Conservation (phyloP, 805 yeast genomes). For the Saccharomycopsis schoenii region DNA sequence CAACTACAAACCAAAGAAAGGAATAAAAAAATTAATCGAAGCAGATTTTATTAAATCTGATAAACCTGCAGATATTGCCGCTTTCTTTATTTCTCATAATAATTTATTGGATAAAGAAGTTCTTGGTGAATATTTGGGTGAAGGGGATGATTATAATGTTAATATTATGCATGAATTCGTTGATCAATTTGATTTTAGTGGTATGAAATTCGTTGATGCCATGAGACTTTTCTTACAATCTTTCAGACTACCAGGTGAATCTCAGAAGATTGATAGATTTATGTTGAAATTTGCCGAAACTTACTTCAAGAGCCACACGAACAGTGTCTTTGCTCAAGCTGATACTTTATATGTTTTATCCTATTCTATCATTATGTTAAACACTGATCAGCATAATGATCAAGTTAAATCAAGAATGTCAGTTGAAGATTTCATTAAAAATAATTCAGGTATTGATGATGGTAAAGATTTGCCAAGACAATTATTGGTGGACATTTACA, state of each 20-base stretch:
- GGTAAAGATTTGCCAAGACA: constrained; percentile 76
- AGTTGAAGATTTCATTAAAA: constrained; percentile 71
- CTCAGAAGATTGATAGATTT: constrained; percentile 93
- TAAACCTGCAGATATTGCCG: constrained; percentile 62
- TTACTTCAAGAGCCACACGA: constrained; percentile 80
- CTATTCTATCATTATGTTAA: constrained; percentile 84
- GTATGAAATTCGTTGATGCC: constrained; percentile 70
- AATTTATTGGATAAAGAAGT: constrained; percentile 74
- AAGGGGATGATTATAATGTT: constrained; percentile 67
- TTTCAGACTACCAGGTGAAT: constrained; percentile 95
- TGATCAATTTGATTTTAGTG: constrained; percentile 70
- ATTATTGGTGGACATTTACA: constrained; percentile 54
- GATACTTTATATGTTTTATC: constrained; percentile 90
- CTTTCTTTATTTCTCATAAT: constrained; percentile 54
- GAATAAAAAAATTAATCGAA: constrained; percentile 51
- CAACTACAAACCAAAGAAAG: constrained; percentile 78
- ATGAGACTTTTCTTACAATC: constrained; percentile 74
- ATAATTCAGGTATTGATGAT: constrained; percentile 89
- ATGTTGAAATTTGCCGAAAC: constrained; percentile 96
- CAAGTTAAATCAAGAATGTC: constrained; percentile 86
- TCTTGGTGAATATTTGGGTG: constrained; percentile 90
- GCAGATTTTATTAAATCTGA: constrained; percentile 54
- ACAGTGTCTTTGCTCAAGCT: constrained; percentile 70
- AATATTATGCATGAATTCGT: constrained; percentile 90
- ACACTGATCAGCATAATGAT: constrained; percentile 87